These are phyloP conservation scores for Hypsizygus marmoreus DNA, from an alignment of 768 basidiomycete genomes.

Conservation along the genomic window DNA sequence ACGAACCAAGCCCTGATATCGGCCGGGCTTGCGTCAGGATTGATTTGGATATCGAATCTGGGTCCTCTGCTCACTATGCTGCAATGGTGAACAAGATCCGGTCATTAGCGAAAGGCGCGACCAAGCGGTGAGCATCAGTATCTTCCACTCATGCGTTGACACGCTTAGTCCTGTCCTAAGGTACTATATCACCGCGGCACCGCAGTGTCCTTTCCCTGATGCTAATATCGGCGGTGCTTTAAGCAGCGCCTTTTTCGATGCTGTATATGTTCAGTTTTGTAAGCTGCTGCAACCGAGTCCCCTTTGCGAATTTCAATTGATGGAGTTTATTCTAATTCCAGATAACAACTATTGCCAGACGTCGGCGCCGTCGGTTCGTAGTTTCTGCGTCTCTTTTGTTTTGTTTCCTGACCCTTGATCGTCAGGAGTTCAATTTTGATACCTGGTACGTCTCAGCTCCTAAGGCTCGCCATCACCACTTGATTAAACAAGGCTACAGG, in stretches of 20 bases:
- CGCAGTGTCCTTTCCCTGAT: slow-evolving; percentile 73
- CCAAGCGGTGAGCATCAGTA: slow-evolving; percentile 42
- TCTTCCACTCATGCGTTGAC: background rate
- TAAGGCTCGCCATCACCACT: background rate
- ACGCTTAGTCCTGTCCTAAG: slow-evolving; percentile 27
- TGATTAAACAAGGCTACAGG: slow-evolving; percentile 26
- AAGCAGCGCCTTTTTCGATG: slow-evolving; percentile 64
- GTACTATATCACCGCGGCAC: slow-evolving; percentile 65
- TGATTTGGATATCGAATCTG: slow-evolving; percentile 75
- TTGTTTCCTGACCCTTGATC: slow-evolving; percentile 3
- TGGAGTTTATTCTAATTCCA: too few relatives aligned
- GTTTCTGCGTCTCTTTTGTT: slow-evolving; percentile 11
- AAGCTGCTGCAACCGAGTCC: slow-evolving; percentile 16
- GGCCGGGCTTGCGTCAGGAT: slow-evolving; percentile 41
- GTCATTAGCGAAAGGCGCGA: slow-evolving; percentile 45
- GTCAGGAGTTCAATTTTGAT: slow-evolving; percentile 53
- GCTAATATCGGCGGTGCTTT: slow-evolving; percentile 59
- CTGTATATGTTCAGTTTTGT: slow-evolving; percentile 74
- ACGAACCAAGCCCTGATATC: background rate
- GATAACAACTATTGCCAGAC: slow-evolving; percentile 63
- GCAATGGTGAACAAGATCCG: slow-evolving; percentile 56
- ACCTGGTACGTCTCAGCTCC: slow-evolving; percentile 33
- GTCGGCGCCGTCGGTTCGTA: slow-evolving; percentile 37
- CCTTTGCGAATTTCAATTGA: slow-evolving; percentile 4
- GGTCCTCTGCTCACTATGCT: slow-evolving; percentile 48